A percentile compares a stretch with the other conserved stretches of the same genome.
These are phyloP conservation scores for Lepidium africanum DNA, from an alignment of 345 rosid species.

Conservation along the genomic window DNA sequence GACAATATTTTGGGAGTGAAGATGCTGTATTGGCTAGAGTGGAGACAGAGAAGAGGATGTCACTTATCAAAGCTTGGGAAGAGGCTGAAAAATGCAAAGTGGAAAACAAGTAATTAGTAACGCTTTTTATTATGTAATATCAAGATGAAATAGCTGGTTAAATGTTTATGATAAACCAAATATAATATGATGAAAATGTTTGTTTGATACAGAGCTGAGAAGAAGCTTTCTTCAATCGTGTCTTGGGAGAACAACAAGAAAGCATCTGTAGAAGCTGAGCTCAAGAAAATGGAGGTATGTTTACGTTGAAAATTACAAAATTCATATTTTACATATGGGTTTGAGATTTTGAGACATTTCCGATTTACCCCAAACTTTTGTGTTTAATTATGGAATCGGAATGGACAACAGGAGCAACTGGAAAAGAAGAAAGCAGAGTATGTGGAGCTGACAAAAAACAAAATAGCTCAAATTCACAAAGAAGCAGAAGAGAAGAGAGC, in stretches of 20 bases:
- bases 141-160: background rate
- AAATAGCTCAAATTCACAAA: conserved; percentile 31
- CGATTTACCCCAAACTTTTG: background rate
- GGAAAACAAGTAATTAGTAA: conserved; percentile 27
- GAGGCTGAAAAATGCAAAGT: conserved; percentile 31
- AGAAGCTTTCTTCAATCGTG: conserved; percentile 30
- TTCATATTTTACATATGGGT: background rate
- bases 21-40: conserved; percentile 33
- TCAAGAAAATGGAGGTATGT: conserved; percentile 30
- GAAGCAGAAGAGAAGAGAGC: conserved; percentile 31
- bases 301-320: background rate
- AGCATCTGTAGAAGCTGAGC: conserved; percentile 30
- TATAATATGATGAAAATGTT: background rate
- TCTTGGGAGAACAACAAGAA: conserved; percentile 33
- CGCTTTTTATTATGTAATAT: background rate
- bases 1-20: conserved; percentile 12
- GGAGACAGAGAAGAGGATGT: conserved; percentile 28
- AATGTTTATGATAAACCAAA: background rate
- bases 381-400: background rate
- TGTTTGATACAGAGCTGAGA: conserved; percentile 22
- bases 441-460: conserved; percentile 28
- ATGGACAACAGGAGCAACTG: conserved; percentile 10
- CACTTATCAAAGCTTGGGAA: conserved; percentile 36
- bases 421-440: conserved; percentile 29
- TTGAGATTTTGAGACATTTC: background rate